Percentiles rank a stretch among this genome's conserved stretches.
These are phyloP conservation scores for Alternaria atra DNA, from an alignment of 2,329 filamentous ascomycete species.

Conservation along the genomic window DNA sequence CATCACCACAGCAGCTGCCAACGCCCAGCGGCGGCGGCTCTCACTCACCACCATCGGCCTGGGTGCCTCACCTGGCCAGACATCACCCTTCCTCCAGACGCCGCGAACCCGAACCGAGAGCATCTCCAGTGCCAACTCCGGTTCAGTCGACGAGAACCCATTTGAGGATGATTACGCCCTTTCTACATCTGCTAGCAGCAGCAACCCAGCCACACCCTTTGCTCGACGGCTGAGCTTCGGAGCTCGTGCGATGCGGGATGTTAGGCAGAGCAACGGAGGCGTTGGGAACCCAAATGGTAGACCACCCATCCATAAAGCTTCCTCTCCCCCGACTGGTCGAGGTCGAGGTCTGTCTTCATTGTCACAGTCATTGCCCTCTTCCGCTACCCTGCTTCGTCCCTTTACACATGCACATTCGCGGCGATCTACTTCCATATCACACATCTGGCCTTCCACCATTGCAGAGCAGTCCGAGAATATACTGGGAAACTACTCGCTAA, in stretches of 20 bases:
- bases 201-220: conserved; percentile 76
- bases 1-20: conserved; percentile 59
- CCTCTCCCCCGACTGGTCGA: conserved; percentile 63
- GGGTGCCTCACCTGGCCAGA: conserved; percentile 54
- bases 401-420: conserved; percentile 32
- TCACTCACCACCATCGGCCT: conserved; percentile 61
- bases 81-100: conserved; percentile 53
- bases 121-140: conserved; percentile 58
- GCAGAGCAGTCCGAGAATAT: conserved; percentile 43
- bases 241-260: conserved; percentile 77
- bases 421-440: conserved; percentile 37
- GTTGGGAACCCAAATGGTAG: conserved; percentile 70
- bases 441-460: conserved; percentile 40
- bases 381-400: conserved; percentile 34
- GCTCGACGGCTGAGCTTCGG: conserved; percentile 90
- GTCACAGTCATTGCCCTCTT: conserved; percentile 44
- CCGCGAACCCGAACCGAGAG: conserved; percentile 57
- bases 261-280: conserved; percentile 64
- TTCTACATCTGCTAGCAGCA: conserved; percentile 62
- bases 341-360: conserved; percentile 66
- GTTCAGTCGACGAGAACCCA: conserved; percentile 60
- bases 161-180: conserved; percentile 65
- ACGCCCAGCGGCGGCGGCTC: conserved; percentile 60
- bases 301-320: conserved; percentile 61
- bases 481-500: conserved; percentile 68